phyloP scores from a whole-genome alignment of 1,284 basidiomycete species.

The Trametes pubescens region DNA sequence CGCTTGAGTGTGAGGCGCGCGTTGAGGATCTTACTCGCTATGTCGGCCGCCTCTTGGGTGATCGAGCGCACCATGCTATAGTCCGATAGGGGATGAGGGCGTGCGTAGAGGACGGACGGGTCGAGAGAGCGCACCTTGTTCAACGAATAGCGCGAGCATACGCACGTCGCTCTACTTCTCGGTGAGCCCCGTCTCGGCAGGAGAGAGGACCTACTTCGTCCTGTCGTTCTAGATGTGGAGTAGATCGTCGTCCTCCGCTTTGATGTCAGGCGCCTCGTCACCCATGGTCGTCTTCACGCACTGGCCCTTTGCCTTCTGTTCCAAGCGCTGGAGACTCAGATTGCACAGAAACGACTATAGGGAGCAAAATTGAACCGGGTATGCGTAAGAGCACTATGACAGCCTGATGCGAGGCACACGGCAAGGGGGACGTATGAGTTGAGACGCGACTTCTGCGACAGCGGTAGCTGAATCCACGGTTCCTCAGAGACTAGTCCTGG shows the following conservation, averaged over 20 bases:
- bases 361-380: too few relatives aligned
- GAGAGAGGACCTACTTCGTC: constrained; percentile 74
- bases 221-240: constrained; percentile 66
- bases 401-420: too few relatives aligned
- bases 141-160: constrained; percentile 68
- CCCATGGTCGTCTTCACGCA: constrained; percentile 86
- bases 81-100: constrained; percentile 49
- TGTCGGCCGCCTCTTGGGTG: constrained; percentile 61
- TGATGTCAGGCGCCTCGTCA: constrained; percentile 79
- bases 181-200: constrained; percentile 66
- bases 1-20: constrained; percentile 80
- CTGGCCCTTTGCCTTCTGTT: constrained; percentile 87
- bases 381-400: too few relatives aligned
- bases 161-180: constrained; percentile 69
- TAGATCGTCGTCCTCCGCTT: constrained; percentile 76
- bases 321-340: constrained; percentile 86
- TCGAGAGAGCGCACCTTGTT: constrained; percentile 58
- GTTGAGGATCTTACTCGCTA: constrained; percentile 81
- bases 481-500: constrained; percentile 29
- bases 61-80: constrained; percentile 61
- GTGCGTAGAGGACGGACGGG: background rate
- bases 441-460: constrained; percentile 36
- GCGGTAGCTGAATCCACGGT: constrained; percentile 38
- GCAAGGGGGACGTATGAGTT: constrained; percentile 32
- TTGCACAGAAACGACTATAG: constrained; percentile 85